These are phyloP conservation scores for Pyrus betulifolia DNA, from an alignment of 306 rosid species.

Conservation along the genomic window DNA sequence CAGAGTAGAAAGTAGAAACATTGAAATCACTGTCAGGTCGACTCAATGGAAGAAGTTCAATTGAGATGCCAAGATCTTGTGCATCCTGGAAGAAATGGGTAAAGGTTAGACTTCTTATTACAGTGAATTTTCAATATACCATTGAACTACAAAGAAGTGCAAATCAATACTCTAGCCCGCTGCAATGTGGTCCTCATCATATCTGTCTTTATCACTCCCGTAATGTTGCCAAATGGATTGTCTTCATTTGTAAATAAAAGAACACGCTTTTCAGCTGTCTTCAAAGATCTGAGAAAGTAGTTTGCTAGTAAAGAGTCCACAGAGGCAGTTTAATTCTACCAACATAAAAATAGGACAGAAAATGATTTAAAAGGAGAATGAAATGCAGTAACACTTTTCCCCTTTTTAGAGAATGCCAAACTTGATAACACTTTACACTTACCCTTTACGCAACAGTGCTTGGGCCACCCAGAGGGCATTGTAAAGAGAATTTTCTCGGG, in stretches of 20 bases:
- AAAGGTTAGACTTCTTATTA: conserved; percentile 4
- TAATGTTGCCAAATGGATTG: conserved; percentile 76
- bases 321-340: background rate
- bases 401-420: background rate
- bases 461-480: conserved; percentile 94
- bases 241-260: conserved; percentile 89
- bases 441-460: conserved; percentile 91
- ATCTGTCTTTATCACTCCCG: conserved; percentile 63
- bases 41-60: conserved; percentile 86
- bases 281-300: conserved; percentile 54
- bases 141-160: background rate
- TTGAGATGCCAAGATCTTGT: conserved; percentile 78
- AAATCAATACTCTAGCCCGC: conserved; percentile 68
- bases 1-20: conserved; percentile 65
- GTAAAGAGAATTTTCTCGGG: conserved; percentile 77
- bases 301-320: background rate
- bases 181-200: conserved; percentile 82
- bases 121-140: conserved; percentile 6
- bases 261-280: conserved; percentile 69
- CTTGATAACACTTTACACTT: background rate
- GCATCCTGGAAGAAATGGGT: conserved; percentile 54
- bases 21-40: conserved; percentile 45
- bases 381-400: background rate
- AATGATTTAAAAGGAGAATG: conserved; percentile 2
- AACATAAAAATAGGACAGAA: background rate